A percentile compares a stretch with the other conserved stretches of the same genome.
Evolutionary conservation across 176 grass and related monocot species (phyloP).

Genomic region (Rhipidocladum racemiflorum): DNA sequence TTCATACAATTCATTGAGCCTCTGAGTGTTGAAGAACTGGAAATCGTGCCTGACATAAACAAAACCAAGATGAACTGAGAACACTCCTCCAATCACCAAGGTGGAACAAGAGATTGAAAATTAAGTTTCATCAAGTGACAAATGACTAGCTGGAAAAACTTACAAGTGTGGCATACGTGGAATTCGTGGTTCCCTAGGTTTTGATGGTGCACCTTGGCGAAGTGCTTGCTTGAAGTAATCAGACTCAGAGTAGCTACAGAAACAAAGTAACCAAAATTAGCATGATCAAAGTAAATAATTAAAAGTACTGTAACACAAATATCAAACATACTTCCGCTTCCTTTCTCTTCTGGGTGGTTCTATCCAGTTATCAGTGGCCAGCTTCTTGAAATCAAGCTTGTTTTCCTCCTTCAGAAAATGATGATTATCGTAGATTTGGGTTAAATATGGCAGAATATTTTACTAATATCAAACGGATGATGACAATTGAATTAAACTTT

Average conservation of each 20-base stretch:
- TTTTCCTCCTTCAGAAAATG: constrained; percentile 65
- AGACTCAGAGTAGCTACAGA: constrained; percentile 66
- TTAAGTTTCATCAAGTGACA: not conserved
- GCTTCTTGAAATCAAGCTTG: constrained; percentile 74
- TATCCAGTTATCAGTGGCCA: constrained; percentile 78
- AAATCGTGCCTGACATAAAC: constrained; percentile 64
- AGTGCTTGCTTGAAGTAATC: constrained; percentile 91
- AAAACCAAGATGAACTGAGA: constrained; percentile 10
- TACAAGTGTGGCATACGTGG: constrained; percentile 78
- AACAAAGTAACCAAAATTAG: constrained; percentile 23
- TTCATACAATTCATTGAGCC: constrained; percentile 69
- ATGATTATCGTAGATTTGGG: not conserved
- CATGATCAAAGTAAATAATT: constrained; percentile 2
- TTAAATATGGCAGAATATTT: not conserved
- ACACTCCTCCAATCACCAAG: not conserved
- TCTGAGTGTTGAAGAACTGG: constrained; percentile 75
- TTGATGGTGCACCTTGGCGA: constrained; percentile 66
- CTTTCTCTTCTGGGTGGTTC: constrained; percentile 77
- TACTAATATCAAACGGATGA: not conserved
- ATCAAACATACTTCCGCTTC: constrained; percentile 63
- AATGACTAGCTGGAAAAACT: constrained; percentile 32
- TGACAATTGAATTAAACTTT: constrained; percentile 11
- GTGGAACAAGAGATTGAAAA: constrained; percentile 12
- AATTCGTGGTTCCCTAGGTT: constrained; percentile 76
- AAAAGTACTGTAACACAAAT: constrained; percentile 6